Percentiles rank a stretch among this genome's conserved stretches.
phyloP scores from a whole-genome alignment of 495 filamentous ascomycete genomes.

The Annulohypoxylon nitens region DNA sequence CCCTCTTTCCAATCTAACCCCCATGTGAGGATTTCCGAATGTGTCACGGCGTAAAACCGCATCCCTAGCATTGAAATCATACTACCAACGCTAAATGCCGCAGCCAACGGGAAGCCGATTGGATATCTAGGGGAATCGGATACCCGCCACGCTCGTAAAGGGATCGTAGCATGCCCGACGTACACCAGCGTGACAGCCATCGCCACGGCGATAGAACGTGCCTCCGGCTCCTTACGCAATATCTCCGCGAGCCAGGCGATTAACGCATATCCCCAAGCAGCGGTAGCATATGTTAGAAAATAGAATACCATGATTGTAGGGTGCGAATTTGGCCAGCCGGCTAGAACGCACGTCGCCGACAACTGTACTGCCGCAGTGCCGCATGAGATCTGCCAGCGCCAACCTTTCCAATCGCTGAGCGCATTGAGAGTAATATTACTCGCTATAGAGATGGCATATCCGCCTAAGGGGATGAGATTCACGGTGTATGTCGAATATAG shows the following conservation, averaged over 20 bases:
- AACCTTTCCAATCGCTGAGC: constrained; percentile 27
- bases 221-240: constrained; percentile 25
- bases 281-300: constrained; percentile 27
- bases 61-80: constrained; percentile 10
- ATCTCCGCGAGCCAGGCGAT: constrained; percentile 34
- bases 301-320: constrained; percentile 21
- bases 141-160: constrained; percentile 20
- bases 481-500: constrained; percentile 28
- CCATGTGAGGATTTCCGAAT: neutral
- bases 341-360: constrained; percentile 15
- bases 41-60: neutral
- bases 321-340: constrained; percentile 20
- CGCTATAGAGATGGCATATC: constrained; percentile 53
- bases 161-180: constrained; percentile 27
- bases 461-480: constrained; percentile 53
- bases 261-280: constrained; percentile 32
- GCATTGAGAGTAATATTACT: constrained; percentile 43
- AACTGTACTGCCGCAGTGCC: constrained; percentile 26
- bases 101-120: constrained; percentile 19
- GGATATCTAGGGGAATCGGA: constrained; percentile 28
- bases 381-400: constrained; percentile 31
- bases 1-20: constrained; percentile 8
- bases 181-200: constrained; percentile 27
- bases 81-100: constrained; percentile 7
- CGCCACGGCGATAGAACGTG: constrained; percentile 27